Conservation (phyloP, 1,284 basidiomycete genomes). For the Ceratobasidium sp. region DNA sequence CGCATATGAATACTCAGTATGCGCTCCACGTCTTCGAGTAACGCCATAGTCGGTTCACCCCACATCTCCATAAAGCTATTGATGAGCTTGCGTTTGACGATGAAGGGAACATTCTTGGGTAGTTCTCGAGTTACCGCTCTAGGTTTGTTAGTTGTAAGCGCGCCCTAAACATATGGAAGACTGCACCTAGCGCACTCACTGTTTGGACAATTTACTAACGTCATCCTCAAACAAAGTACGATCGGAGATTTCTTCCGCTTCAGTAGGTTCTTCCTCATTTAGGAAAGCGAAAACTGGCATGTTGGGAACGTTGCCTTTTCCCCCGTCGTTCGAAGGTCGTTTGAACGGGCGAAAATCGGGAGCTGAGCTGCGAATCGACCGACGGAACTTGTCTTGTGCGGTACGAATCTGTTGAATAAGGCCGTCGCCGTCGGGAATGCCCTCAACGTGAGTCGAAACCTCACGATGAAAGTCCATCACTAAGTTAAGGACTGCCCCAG, state of each 20-base stretch:
- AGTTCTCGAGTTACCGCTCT: slow-evolving; percentile 56
- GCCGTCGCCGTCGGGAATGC: slow-evolving; percentile 43
- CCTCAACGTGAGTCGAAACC: slow-evolving; percentile 45
- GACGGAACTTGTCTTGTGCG: slow-evolving; percentile 37
- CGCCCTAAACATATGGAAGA: not conserved
- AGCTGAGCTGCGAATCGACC: slow-evolving; percentile 40
- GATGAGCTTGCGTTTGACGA: slow-evolving; percentile 53
- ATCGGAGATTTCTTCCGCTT: slow-evolving; percentile 1
- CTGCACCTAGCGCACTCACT: slow-evolving; percentile 50
- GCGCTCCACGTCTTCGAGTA: slow-evolving; percentile 62
- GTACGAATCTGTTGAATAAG: slow-evolving; percentile 36
- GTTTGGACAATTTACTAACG: slow-evolving; percentile 54
- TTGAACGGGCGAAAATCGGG: slow-evolving; percentile 45
- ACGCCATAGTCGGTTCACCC: slow-evolving; percentile 58
- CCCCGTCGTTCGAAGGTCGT: slow-evolving; percentile 38
- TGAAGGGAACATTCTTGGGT: slow-evolving; percentile 55
- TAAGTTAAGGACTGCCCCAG: slow-evolving; percentile 45
- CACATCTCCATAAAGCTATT: slow-evolving; percentile 54
- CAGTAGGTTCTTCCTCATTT: slow-evolving; percentile 29
- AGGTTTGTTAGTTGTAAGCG: not conserved
- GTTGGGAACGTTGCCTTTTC: slow-evolving; percentile 14
- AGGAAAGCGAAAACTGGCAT: slow-evolving; percentile 13
- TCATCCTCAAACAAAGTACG: slow-evolving; percentile 53
- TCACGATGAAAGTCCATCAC: slow-evolving; percentile 46
- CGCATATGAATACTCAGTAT: slow-evolving; percentile 59